Base-by-base conservation (phyloP, 1,284 basidiomycete genomes). In the Tausonia pullulans region DNA sequence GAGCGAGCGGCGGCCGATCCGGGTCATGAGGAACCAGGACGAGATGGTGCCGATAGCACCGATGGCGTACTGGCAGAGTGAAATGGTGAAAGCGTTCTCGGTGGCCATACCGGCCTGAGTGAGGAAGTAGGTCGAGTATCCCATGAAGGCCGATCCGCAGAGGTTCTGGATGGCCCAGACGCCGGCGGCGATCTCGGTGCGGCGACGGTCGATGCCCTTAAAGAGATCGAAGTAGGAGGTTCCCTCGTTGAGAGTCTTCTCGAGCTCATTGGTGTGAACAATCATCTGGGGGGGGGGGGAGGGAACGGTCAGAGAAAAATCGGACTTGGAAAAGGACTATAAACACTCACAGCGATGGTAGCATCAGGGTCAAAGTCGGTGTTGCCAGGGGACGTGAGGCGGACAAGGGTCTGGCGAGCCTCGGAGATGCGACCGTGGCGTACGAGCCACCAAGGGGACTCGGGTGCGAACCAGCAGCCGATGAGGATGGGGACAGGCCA, bases 181-280 rank as follows among this genome's bases (percentile, higher is more conserved):
- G 66, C 71, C 70, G 62, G 71, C 71, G 52, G 72, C 74, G 48
- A 78, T 75, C 56, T 74, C 70, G 41, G 77, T 78, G 49, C 78
- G 69, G 14, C 78, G 73, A n/a, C 69, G 67, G 69, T 78, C 72
- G 68, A 69, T 68, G 6, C 75, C 77, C 61, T 72, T 72, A 76
- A 81, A 79, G 72, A 79, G 80, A 69, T 80, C 78, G 27, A 70
- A 64, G 71, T 78, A 80, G n/a, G 70, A 65, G 0, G 72, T 69
- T 7, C 74, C 73, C 27, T 69, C 69, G 8, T 70, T 66, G 41
- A 59, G 16, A 41, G 4, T 66, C 68, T 73, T 74, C 68, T 79
- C 78, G 51, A 78, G 65, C 58, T 73, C 75, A 64, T 75, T 77
- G 57, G 78, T 78, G 69, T 78, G 74, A 16, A 74, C 71, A 70